These are phyloP conservation scores for Stylosanthes scabra DNA, from an alignment of 331 rosid genomes.

Conservation along the genomic window DNA sequence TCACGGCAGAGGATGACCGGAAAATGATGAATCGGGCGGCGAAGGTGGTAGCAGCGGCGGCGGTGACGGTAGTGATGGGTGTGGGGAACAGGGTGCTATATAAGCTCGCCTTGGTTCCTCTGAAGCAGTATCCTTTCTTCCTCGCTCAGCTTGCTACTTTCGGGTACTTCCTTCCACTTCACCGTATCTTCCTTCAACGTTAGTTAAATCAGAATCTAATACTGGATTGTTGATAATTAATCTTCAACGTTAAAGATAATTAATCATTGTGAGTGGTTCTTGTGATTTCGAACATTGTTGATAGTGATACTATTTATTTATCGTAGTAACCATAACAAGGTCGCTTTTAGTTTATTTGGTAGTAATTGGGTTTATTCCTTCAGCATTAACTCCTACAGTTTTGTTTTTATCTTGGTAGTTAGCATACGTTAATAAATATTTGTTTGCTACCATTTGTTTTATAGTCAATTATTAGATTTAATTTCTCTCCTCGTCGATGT, in stretches of 20 bases:
- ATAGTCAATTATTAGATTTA: not conserved
- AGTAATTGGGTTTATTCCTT: not conserved
- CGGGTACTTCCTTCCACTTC: conserved; percentile 57
- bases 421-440: not conserved
- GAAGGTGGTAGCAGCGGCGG: conserved; percentile 70
- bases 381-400: not conserved
- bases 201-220: not conserved
- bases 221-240: too few species aligned
- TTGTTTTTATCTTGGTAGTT: not conserved
- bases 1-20: conserved; percentile 32
- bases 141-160: conserved; percentile 91
- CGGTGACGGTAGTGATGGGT: conserved; percentile 71
- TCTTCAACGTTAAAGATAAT: not conserved
- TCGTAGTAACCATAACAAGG: not conserved
- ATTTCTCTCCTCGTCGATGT: not conserved
- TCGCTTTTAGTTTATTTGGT: not conserved
- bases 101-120: conserved; percentile 88
- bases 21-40: conserved; percentile 50
- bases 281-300: not conserved
- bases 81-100: conserved; percentile 82
- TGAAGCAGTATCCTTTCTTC: conserved; percentile 86
- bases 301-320: too few species aligned
- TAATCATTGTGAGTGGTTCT: not conserved
- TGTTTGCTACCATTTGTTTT: not conserved
- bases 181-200: too few species aligned